Evolutionary conservation across 176 grass and related monocot species (phyloP).

Genomic region (Lolium perenne): DNA sequence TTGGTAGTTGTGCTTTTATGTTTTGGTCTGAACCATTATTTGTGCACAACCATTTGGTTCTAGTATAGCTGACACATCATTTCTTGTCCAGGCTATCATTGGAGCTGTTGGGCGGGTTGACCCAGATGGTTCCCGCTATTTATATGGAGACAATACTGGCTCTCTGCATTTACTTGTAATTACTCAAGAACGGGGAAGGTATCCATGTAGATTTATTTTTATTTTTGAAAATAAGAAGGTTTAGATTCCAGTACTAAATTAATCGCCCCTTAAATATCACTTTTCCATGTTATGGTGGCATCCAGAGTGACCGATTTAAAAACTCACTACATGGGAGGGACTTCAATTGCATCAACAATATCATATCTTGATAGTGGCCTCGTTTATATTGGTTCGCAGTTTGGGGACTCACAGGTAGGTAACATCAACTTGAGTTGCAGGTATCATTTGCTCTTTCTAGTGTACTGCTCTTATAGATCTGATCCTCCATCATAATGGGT

Average conservation of each 20-base stretch:
- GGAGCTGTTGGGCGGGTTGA: conserved; percentile 69
- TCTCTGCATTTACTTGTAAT: conserved; percentile 69
- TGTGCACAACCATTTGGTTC: not conserved
- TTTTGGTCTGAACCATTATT: not conserved
- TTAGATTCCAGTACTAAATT: not conserved
- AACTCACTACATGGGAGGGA: conserved; percentile 68
- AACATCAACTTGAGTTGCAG: conserved; percentile 4
- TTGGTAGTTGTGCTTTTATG: not conserved
- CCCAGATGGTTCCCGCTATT: conserved; percentile 67
- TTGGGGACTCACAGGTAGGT: conserved; percentile 69
- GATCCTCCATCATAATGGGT: not conserved
- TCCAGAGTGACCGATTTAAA: conserved; percentile 67
- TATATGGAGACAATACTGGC: conserved; percentile 62
- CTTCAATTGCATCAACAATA: conserved; percentile 67
- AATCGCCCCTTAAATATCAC: conserved; percentile 18
- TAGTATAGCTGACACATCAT: conserved; percentile 21
- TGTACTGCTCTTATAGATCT: conserved; percentile 1
- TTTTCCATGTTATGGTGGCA: conserved; percentile 30
- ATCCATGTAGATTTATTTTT: not conserved
- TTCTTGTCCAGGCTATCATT: conserved; percentile 58
- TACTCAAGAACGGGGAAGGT: conserved; percentile 68
- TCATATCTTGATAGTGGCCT: conserved; percentile 76
- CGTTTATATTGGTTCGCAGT: conserved; percentile 73
- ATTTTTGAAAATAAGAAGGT: not conserved
- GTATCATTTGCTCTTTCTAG: not conserved